Percentiles rank a stretch among this genome's conserved stretches.
Evolutionary conservation across 257 asterid genomes (phyloP).

Genomic region (Fraxinus anomala): DNA sequence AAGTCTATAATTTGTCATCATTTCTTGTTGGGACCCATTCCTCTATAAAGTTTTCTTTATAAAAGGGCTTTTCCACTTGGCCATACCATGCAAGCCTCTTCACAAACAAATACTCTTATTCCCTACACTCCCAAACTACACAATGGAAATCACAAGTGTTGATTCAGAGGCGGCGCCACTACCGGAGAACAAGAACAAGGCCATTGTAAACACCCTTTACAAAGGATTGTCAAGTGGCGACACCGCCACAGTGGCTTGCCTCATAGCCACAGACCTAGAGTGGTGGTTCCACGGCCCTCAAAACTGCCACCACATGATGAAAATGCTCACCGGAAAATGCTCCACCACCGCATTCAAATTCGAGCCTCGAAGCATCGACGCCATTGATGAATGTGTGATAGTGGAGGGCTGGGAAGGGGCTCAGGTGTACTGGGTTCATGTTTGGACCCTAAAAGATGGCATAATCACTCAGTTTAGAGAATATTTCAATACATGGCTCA

Average conservation of each 20-base stretch:
- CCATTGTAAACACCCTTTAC: conserved; percentile 61
- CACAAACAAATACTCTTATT: background rate
- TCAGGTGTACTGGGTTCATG: conserved; percentile 86
- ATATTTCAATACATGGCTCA: conserved; percentile 90
- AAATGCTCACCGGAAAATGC: conserved; percentile 68
- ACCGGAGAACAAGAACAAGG: conserved; percentile 37
- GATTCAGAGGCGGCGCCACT: conserved; percentile 10
- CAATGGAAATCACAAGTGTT: conserved; percentile 33
- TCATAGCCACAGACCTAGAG: conserved; percentile 63
- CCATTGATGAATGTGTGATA: conserved; percentile 57
- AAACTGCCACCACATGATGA: conserved; percentile 91
- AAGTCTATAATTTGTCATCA: too few species aligned
- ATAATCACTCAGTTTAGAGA: conserved; percentile 77
- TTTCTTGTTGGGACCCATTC: too few species aligned
- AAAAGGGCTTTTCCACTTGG: background rate
- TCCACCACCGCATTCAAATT: conserved; percentile 52
- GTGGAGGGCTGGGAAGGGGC: conserved; percentile 95
- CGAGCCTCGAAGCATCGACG: conserved; percentile 66
- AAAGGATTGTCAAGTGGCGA: conserved; percentile 51
- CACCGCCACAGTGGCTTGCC: conserved; percentile 22
- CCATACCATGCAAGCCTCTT: too few species aligned
- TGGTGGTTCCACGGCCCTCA: conserved; percentile 99
- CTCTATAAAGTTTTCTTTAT: background rate
- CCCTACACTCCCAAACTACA: background rate
- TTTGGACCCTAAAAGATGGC: conserved; percentile 77